phyloP scores from a whole-genome alignment of 176 grass and related monocot species.

The Musa troglodytarum region DNA sequence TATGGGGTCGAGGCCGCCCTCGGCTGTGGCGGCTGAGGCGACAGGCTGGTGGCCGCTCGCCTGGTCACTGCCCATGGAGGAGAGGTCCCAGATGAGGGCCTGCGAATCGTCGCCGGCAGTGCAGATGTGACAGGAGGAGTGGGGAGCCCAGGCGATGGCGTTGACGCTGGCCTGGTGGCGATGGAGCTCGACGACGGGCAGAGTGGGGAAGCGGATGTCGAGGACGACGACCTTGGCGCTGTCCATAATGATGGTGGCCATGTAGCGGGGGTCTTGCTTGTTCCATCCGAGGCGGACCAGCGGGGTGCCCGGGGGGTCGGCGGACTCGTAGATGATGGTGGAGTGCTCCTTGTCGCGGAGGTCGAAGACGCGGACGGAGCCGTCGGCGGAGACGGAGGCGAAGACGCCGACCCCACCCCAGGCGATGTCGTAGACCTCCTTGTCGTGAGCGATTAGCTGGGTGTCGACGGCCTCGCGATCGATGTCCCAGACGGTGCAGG shows the following conservation, averaged over 20 bases:
- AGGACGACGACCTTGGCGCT: slow-evolving; percentile 94
- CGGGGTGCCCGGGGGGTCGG: slow-evolving; percentile 45
- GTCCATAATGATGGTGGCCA: slow-evolving; percentile 99
- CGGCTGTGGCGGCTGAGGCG: slow-evolving; percentile 34
- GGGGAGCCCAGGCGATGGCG: slow-evolving; percentile 87
- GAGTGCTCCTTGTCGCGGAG: slow-evolving; percentile 94
- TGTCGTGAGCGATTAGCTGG: slow-evolving; percentile 94
- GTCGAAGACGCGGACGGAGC: slow-evolving; percentile 86
- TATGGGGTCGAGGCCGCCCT: slow-evolving; percentile 86
- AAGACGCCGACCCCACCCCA: slow-evolving; percentile 91
- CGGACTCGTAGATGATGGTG: slow-evolving; percentile 83
- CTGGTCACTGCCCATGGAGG: slow-evolving; percentile 54
- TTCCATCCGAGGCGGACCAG: slow-evolving; percentile 91
- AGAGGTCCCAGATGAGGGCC: slow-evolving; percentile 93
- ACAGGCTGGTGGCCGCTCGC: neutral
- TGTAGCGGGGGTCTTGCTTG: slow-evolving; percentile 98
- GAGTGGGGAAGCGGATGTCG: slow-evolving; percentile 87
- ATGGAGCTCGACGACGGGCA: slow-evolving; percentile 90
- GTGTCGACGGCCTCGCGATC: slow-evolving; percentile 88
- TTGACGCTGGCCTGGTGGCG: slow-evolving; percentile 88
- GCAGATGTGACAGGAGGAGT: slow-evolving; percentile 94
- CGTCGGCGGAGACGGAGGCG: slow-evolving; percentile 79
- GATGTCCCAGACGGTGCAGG: slow-evolving; percentile 92
- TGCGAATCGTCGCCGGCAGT: slow-evolving; percentile 84
- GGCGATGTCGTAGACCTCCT: slow-evolving; percentile 96